Conservation (phyloP, 169 alveolate genomes). For the Cryptosporidium ryanae region DNA sequence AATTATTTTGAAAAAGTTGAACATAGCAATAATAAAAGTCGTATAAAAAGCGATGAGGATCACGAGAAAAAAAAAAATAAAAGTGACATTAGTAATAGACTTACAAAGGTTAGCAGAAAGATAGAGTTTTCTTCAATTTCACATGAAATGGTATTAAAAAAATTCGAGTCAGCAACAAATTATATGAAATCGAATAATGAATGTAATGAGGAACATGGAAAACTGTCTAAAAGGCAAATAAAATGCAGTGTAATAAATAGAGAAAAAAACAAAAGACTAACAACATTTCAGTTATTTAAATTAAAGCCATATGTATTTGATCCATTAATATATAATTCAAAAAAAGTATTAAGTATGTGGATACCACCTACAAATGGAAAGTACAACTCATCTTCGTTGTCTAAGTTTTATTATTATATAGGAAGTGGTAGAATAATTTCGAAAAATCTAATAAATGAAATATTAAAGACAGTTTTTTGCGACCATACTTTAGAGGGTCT, state of each 20-base stretch:
- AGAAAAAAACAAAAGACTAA: slow-evolving; percentile 37
- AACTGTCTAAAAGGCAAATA: neutral
- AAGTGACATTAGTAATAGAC: neutral
- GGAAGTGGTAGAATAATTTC: slow-evolving; percentile 35
- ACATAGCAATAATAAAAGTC: neutral
- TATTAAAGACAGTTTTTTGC: slow-evolving; percentile 39
- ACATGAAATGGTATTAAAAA: neutral
- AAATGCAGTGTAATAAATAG: neutral
- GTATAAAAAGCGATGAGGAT: neutral
- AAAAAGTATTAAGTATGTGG: slow-evolving; percentile 77
- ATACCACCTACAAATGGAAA: slow-evolving; percentile 80
- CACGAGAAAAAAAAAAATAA: neutral
- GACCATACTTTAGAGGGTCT: slow-evolving; percentile 78
- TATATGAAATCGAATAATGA: neutral
- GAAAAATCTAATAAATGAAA: slow-evolving; percentile 20
- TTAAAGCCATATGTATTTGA: slow-evolving; percentile 77
- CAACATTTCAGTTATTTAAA: slow-evolving; percentile 74
- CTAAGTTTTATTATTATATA: slow-evolving; percentile 73
- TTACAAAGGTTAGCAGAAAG: slow-evolving; percentile 36
- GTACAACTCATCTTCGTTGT: slow-evolving; percentile 77
- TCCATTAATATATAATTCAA: slow-evolving; percentile 78
- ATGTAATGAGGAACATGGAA: neutral
- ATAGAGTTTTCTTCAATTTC: slow-evolving; percentile 15
- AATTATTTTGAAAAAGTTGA: neutral
- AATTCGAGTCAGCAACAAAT: neutral